These are phyloP conservation scores for Colletotrichum gloeosporioides DNA, from an alignment of 2,329 filamentous ascomycete species.

Conservation along the genomic window DNA sequence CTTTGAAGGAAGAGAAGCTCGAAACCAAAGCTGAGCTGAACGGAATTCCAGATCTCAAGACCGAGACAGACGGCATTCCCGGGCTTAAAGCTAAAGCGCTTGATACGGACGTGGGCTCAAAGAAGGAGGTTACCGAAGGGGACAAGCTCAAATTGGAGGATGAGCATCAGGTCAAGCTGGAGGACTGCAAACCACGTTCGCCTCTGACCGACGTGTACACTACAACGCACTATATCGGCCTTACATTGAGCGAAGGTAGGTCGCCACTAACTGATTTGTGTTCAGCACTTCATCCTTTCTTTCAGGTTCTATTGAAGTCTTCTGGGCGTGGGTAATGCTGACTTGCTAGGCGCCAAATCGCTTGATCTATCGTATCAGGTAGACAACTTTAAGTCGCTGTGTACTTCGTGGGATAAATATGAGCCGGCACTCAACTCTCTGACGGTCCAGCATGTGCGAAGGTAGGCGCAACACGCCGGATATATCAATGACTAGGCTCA, in stretches of 20 bases:
- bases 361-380: slow-evolving; percentile 84
- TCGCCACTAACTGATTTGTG: slow-evolving; percentile 18
- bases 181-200: not conserved
- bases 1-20: slow-evolving; percentile 9
- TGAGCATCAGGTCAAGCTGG: slow-evolving; percentile 2
- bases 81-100: not conserved
- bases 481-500: not conserved
- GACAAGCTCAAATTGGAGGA: slow-evolving; percentile 17
- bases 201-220: slow-evolving; percentile 69
- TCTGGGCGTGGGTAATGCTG: slow-evolving; percentile 26
- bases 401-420: slow-evolving; percentile 77
- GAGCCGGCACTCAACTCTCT: slow-evolving; percentile 78
- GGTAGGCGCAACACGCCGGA: slow-evolving; percentile 59
- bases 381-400: slow-evolving; percentile 84
- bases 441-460: slow-evolving; percentile 83
- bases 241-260: slow-evolving; percentile 79
- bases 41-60: slow-evolving; percentile 7
- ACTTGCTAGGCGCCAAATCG: slow-evolving; percentile 65
- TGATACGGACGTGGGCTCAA: not conserved
- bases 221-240: slow-evolving; percentile 91
- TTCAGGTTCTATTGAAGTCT: not conserved
- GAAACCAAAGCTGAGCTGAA: slow-evolving; percentile 34
- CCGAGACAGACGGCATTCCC: slow-evolving; percentile 17
- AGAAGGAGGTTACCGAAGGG: not conserved
- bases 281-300: slow-evolving; percentile 16